Evolutionary conservation across 1,284 basidiomycete genomes (phyloP), one percentile per base, ranked within the genome.

Genomic region (Trichosporon sp.): DNA sequence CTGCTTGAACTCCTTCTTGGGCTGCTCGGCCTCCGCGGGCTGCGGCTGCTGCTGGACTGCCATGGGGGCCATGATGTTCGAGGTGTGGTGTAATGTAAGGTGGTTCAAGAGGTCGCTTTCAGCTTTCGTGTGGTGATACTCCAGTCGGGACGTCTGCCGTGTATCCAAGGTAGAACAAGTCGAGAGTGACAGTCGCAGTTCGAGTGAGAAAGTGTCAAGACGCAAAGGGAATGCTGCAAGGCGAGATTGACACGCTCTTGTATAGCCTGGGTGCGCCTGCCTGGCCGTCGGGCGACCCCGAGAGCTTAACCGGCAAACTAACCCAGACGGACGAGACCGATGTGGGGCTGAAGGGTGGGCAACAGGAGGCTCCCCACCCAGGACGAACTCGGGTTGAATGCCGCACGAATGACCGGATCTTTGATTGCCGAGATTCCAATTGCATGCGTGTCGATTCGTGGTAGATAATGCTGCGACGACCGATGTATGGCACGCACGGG

Each of bases 1-100:
- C 69, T 78, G 78, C 68, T 78, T 74, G 69, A 46, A 26, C 63
- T 69, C 46, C 35, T 48, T 38, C 46, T 65, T 32, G 7, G 68
- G 37, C 51, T 40, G 48, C 32, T 46, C 46, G 43, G 19, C 40
- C 4, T 37, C 26, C 8, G 64, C 8, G 10, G 35, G n/a, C 38
- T n/a, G 16, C 32, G 35, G 6, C 21, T 21, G 26, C 37, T 19
- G 19, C 40, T 43, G 26, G 43, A 46, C 40, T 35, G 68, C 68
- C 37, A 65, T 65, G 51, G 68, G 68, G 10, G 68, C 35, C 68
- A 70, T 70, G 26, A 2, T 61, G 19, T 14, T 35, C 6, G 56
- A 35, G 5, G 31, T 32, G 56, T 32, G 21, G 54, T n/a, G 14
- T 48, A 16, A 10, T 40, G 38, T 40, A 10, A 10, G 38, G 38